Conservation (phyloP, 2,329 filamentous ascomycete species). For the Neofusicoccum sp. region DNA sequence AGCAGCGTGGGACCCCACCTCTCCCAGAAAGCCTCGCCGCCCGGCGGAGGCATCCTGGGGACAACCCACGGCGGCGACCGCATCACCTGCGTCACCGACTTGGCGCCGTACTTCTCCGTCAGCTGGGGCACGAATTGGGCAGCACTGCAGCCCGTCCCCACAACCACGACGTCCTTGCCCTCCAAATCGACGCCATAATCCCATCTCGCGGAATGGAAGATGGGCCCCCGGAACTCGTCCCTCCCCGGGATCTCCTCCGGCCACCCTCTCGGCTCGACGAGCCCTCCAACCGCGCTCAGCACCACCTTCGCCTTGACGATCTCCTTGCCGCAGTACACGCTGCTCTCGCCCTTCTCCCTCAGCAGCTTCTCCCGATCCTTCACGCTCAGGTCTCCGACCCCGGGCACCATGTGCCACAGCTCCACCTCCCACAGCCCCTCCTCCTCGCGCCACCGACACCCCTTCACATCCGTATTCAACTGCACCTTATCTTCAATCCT, state of each 20-base stretch:
- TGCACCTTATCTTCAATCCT: slow-evolving; percentile 58
- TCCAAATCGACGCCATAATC: slow-evolving; percentile 52
- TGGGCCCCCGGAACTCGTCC: slow-evolving; percentile 54
- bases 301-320: slow-evolving; percentile 55
- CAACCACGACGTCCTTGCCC: slow-evolving; percentile 56
- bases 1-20: slow-evolving; percentile 49
- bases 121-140: slow-evolving; percentile 57
- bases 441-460: slow-evolving; percentile 49
- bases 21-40: slow-evolving; percentile 44
- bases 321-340: slow-evolving; percentile 53
- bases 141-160: slow-evolving; percentile 59
- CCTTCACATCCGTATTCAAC: slow-evolving; percentile 56
- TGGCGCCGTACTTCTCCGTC: slow-evolving; percentile 48
- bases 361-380: slow-evolving; percentile 48
- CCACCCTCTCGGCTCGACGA: slow-evolving; percentile 55
- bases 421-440: slow-evolving; percentile 57
- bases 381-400: slow-evolving; percentile 53
- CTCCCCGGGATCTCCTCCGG: slow-evolving; percentile 52
- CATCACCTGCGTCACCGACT: slow-evolving; percentile 60
- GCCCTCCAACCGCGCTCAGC: slow-evolving; percentile 54
- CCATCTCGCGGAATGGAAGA: slow-evolving; percentile 60
- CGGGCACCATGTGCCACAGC: slow-evolving; percentile 51
- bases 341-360: slow-evolving; percentile 43
- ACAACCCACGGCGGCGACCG: slow-evolving; percentile 58
- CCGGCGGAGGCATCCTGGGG: slow-evolving; percentile 39